Evolutionary conservation across 1,284 basidiomycete genomes (phyloP).

Genomic region (Apiotrichum laibachii): DNA sequence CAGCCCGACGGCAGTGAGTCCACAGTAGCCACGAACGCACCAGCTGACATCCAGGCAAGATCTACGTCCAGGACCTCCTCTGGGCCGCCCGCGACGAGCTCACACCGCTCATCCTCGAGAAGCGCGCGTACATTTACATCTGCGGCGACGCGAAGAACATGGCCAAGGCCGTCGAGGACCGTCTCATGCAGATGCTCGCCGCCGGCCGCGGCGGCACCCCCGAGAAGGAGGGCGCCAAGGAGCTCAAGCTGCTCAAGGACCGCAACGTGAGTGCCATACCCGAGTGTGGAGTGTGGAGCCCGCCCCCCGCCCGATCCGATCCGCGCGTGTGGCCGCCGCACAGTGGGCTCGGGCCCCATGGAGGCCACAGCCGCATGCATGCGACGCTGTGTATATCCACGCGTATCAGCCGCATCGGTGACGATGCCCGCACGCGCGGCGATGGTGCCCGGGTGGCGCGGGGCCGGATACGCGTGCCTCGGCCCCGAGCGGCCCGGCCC

Average conservation of each 20-base stretch:
- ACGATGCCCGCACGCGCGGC: too few relatives aligned
- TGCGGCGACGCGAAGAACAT: constrained; percentile 97
- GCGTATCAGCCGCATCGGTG: too few relatives aligned
- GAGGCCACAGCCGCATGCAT: too few relatives aligned
- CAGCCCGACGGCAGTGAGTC: constrained; percentile 67
- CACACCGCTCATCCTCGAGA: constrained; percentile 81
- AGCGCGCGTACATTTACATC: constrained; percentile 90
- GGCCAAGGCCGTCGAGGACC: constrained; percentile 90
- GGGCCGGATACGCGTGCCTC: too few relatives aligned
- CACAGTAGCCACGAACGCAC: too few relatives aligned
- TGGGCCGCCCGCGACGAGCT: constrained; percentile 78
- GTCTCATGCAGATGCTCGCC: constrained; percentile 78
- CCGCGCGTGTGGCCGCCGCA: neutral
- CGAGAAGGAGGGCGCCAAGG: constrained; percentile 81
- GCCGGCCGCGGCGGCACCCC: constrained; percentile 85
- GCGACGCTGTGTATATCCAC: too few relatives aligned
- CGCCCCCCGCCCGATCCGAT: too few relatives aligned
- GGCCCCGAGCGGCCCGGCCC: too few relatives aligned
- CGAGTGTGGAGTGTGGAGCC: neutral
- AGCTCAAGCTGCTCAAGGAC: constrained; percentile 91
- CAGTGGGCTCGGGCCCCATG: too few relatives aligned
- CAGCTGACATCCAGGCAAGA: constrained; percentile 57
- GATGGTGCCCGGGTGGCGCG: too few relatives aligned
- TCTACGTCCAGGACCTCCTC: constrained; percentile 93
- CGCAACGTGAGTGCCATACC: constrained; percentile 53